Evolutionary conservation across 169 alveolate genomes (phyloP), one percentile per base, ranked within the genome.

Genomic region (Plasmodium knowlesi): DNA sequence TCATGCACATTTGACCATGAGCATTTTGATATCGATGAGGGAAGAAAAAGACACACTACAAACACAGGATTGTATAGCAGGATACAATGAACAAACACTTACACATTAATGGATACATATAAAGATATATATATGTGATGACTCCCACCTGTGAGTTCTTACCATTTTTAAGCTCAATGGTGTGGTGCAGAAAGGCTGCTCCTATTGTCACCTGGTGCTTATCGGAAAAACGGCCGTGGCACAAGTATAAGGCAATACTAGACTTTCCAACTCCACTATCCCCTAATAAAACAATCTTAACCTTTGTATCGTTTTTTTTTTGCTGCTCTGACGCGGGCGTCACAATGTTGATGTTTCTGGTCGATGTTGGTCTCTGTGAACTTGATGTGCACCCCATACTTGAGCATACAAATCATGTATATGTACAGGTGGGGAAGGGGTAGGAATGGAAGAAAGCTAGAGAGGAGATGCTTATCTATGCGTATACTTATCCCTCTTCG

Each of bases 211-310:
- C 98, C 90, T 97, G 98, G 93, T 97, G 97, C 83, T 92, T 96
- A 70, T 96, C 97, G 19, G 97, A 95, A 96, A 98, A 98, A 74
- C 97, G 96, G 43, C 98, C 98, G 61, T 96, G 97, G 34, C 98
- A 98, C 92, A 96, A 97, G 84, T 98, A 94, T 57, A 96, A 93
- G 34, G 98, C 98, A 70, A 98, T 93, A 61, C 98, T 94, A 46
- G 98, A 97, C 92, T 98, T 98, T 28, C 96, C 96, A 61, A 98
- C 99, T 8, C 98, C 98, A 84, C 98, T 96, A 85, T 98, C 99
- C 1, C 99, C 99, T 78, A 98, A 84, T 84, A 98, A 91, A 25
- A 98, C 99, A 32, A 97, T 96, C 91, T 97, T 96, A n/a, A 95
- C 92, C 82, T 91, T 91, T 4, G 84, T 82, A 91, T 91, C 95